Base-by-base conservation (phyloP, 2,329 filamentous ascomycete species). In the Chrysoporthe puriensis region DNA sequence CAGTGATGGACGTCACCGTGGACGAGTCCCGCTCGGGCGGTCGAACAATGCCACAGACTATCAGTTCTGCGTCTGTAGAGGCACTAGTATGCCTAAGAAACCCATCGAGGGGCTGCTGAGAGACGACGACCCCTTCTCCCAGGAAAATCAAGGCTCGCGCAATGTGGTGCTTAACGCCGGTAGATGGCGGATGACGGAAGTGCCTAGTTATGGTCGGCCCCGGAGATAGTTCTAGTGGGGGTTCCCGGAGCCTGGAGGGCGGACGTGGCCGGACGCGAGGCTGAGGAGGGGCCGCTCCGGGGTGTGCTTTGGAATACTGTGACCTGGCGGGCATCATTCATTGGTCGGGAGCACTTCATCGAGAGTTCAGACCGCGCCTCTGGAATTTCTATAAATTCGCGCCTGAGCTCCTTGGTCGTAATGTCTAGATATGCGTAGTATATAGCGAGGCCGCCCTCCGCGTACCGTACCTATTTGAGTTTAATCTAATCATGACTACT, bases 1-100 rank as follows among this genome's bases (percentile, higher is more conserved):
- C 81, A 80, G 61, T 83, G 32, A 66, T 67, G 52, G 67, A 69
- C 60, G 67, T 40, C 67, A 69, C 63, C 54, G 16, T 60, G 36
- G 7, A 48, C 26, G 14, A 54, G 14, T 1, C 40, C 43, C 52
- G 44, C 44, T 18, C 18, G 3, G 4, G 44, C 13, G 18, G 44
- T 18, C 44, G 18, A 46, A 46, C 13, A 7, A 46, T 14, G 44
- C 1, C 36, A 9, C 36, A 40, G 5, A 40, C 36, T 9, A 46
- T 46, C 13, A 59, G 26, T 11, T 7, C 13, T 34, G 34, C 4
- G 14, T 21, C n/a, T 48, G 11, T 32, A 26, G 34, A 4, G 50
- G 34, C 4, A 11, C 36, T 11, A 50, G 34, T 11, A 34, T 59
- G 43, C 52, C 40, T 50, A 32, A 64, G 21, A n/a, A 11, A 9